Evolutionary conservation across 2,329 filamentous ascomycete genomes (phyloP).

Genomic region (Hypoxylon sp.): DNA sequence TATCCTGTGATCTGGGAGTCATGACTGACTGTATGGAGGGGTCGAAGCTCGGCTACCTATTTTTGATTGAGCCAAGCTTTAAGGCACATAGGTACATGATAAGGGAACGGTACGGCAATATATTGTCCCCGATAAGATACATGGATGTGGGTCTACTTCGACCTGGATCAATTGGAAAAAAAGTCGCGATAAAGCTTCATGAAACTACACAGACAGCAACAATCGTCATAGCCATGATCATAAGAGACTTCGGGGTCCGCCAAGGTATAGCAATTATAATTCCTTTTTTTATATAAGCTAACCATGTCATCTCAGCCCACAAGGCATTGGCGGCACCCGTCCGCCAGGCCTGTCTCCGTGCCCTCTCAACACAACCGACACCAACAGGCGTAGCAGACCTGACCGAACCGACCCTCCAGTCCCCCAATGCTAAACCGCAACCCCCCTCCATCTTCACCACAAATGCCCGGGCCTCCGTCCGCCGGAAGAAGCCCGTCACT

Average conservation of each 20-base stretch:
- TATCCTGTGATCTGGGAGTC: background rate
- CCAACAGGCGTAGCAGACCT: slow-evolving; percentile 47
- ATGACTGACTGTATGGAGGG: background rate
- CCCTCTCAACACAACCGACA: slow-evolving; percentile 56
- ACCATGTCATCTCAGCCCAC: slow-evolving; percentile 61
- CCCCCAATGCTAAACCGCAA: slow-evolving; percentile 39
- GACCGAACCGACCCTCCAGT: slow-evolving; percentile 43
- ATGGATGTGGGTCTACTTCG: slow-evolving; percentile 14
- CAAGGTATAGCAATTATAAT: slow-evolving; percentile 46
- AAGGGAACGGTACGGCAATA: slow-evolving; percentile 26
- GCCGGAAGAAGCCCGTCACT: slow-evolving; percentile 43
- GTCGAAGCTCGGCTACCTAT: slow-evolving; percentile 7
- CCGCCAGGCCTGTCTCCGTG: slow-evolving; percentile 58
- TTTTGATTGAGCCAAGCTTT: background rate
- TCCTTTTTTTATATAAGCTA: slow-evolving; percentile 43
- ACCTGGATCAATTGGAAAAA: slow-evolving; percentile 36
- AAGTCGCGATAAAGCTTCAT: slow-evolving; percentile 40
- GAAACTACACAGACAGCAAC: slow-evolving; percentile 20
- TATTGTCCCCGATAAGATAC: slow-evolving; percentile 26
- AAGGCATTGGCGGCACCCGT: slow-evolving; percentile 64
- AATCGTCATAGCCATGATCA: slow-evolving; percentile 50
- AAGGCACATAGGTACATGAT: slow-evolving; percentile 9
- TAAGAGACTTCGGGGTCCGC: slow-evolving; percentile 54
- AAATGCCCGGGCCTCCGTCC: slow-evolving; percentile 37
- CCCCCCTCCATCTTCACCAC: slow-evolving; percentile 50